phyloP scores from a whole-genome alignment of 2,329 filamentous ascomycete species.

The Fusarium coffeatum region DNA sequence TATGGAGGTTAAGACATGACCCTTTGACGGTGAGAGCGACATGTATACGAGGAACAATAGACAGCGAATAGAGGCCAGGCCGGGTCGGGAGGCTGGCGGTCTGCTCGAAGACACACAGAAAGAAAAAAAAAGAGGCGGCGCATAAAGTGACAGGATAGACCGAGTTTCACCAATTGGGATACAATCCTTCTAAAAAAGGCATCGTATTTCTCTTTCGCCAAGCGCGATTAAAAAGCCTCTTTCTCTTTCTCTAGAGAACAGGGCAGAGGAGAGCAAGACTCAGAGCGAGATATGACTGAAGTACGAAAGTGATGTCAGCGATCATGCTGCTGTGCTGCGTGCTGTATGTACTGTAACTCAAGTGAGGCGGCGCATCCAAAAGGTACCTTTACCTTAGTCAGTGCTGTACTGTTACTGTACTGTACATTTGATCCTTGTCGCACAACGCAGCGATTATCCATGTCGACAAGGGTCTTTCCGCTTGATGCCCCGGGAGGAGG shows the following conservation, averaged over 20 bases:
- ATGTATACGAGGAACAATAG: conserved; percentile 5
- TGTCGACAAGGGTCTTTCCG: conserved; percentile 39
- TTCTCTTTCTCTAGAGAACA: not conserved
- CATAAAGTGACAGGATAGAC: conserved; percentile 15
- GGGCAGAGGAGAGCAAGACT: not conserved
- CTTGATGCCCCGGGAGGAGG: conserved; percentile 26
- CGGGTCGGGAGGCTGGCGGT: conserved; percentile 9
- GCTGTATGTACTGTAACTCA: conserved; percentile 4
- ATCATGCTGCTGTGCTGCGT: conserved; percentile 27
- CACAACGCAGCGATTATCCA: conserved; percentile 33
- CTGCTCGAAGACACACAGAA: not conserved
- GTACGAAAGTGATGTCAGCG: conserved; percentile 42
- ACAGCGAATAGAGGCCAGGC: conserved; percentile 10
- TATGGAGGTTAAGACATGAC: not conserved
- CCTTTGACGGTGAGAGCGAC: conserved; percentile 15
- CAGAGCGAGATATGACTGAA: conserved; percentile 9
- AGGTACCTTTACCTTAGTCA: conserved; percentile 13
- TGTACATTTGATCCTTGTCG: conserved; percentile 5
- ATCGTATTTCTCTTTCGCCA: conserved; percentile 2
- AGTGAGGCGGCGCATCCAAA: conserved; percentile 32
- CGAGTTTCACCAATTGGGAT: conserved; percentile 27
- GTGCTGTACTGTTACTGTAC: not conserved
- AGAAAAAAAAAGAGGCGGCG: conserved; percentile 7
- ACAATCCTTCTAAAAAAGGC: not conserved
- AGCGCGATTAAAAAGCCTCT: conserved; percentile 16